A percentile compares a stretch with the other conserved stretches of the same genome.
These are phyloP conservation scores for Pulveroboletus sp. DNA, from an alignment of 768 basidiomycete genomes.

Conservation along the genomic window DNA sequence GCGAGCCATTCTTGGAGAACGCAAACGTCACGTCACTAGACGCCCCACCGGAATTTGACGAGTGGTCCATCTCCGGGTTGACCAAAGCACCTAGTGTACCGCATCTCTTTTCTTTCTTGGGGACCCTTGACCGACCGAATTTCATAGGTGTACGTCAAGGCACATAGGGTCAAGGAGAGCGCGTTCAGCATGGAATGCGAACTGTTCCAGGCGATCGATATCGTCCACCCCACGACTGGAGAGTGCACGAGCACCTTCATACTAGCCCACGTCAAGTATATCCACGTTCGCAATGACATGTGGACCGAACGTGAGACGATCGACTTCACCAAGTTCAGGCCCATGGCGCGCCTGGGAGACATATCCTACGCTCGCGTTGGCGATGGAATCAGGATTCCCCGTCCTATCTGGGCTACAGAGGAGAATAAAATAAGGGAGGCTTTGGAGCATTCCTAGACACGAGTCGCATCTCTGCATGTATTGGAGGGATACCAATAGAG, in stretches of 20 bases:
- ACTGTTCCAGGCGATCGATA: conserved; percentile 27
- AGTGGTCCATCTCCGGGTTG: conserved; percentile 41
- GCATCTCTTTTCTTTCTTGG: background rate
- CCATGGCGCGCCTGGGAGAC: conserved; percentile 37
- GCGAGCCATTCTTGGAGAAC: conserved; percentile 41
- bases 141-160: conserved; percentile 35
- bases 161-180: conserved; percentile 41
- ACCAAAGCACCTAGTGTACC: conserved; percentile 31
- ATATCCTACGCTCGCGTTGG: conserved; percentile 33
- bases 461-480: no score
- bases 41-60: conserved; percentile 34
- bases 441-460: background rate
- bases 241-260: conserved; percentile 30
- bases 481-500: background rate
- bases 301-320: conserved; percentile 33
- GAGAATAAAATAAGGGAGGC: conserved; percentile 7
- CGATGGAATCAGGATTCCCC: conserved; percentile 25
- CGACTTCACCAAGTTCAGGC: conserved; percentile 33
- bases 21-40: conserved; percentile 38
- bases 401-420: conserved; percentile 20
- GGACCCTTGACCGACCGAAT: background rate
- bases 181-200: conserved; percentile 48
- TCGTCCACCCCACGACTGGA: conserved; percentile 31
- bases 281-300: conserved; percentile 42
- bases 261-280: conserved; percentile 37